Conservation (phyloP, 139 green algal species). For the Dunaliella sp. region DNA sequence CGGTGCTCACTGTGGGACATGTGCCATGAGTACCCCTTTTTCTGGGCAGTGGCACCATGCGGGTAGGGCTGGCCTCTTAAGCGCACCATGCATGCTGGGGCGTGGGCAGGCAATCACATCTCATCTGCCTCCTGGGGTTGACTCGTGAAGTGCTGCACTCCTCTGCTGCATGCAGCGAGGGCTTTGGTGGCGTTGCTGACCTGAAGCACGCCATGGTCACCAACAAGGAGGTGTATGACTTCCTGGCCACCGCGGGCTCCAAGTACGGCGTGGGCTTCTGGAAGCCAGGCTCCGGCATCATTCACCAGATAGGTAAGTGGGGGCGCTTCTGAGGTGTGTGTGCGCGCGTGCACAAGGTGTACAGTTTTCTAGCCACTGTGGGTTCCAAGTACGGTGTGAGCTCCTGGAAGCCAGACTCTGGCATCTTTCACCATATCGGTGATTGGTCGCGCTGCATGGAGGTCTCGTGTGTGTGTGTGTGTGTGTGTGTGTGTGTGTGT, state of each 20-base stretch:
- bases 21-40: too few species aligned
- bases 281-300: conserved; percentile 91
- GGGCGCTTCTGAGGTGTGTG: too few species aligned
- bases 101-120: too few species aligned
- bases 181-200: conserved; percentile 80
- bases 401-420: conserved; percentile 90
- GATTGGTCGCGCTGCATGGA: too few species aligned
- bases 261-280: conserved; percentile 97
- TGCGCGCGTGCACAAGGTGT: too few species aligned
- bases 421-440: conserved; percentile 92
- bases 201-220: conserved; percentile 68
- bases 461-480: too few species aligned
- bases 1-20: too few species aligned
- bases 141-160: neutral
- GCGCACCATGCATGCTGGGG: too few species aligned
- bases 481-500: too few species aligned
- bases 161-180: conserved; percentile 25
- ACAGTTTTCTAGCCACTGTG: conserved; percentile 88
- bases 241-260: conserved; percentile 82
- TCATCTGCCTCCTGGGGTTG: too few species aligned
- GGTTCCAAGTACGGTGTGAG: conserved; percentile 92
- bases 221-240: conserved; percentile 96
- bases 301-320: conserved; percentile 77
- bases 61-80: too few species aligned
- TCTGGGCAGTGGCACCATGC: too few species aligned